These are phyloP conservation scores for Alternaria sp. DNA, from an alignment of 2,329 filamentous ascomycete genomes.

Conservation along the genomic window DNA sequence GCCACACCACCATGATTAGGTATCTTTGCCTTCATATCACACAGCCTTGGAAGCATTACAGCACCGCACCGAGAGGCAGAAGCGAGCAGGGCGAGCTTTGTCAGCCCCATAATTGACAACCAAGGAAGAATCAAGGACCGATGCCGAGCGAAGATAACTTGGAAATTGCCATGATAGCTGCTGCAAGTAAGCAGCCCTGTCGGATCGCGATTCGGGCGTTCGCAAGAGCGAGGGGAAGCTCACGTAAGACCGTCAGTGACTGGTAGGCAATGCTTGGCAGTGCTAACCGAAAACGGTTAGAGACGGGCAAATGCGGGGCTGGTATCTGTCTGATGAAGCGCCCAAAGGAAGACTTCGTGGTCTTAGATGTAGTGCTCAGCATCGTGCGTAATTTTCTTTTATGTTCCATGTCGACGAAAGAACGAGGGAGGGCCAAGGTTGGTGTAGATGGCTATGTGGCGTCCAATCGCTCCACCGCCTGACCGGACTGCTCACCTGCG, in stretches of 20 bases:
- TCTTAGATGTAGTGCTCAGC: neutral
- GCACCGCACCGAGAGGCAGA: neutral
- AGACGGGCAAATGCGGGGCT: neutral
- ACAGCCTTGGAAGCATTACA: neutral
- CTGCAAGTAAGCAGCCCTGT: constrained; percentile 5
- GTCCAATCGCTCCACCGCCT: neutral
- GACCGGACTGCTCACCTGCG: neutral
- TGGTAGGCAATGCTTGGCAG: neutral
- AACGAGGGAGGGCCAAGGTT: neutral
- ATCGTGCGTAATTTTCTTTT: neutral
- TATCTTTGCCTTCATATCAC: neutral
- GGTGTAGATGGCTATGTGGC: neutral
- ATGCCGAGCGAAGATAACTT: neutral
- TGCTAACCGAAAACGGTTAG: neutral
- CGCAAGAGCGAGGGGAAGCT: constrained; percentile 1
- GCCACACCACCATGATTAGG: neutral
- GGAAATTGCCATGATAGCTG: neutral
- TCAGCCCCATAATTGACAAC: neutral
- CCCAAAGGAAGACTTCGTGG: neutral
- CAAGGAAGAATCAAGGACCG: neutral
- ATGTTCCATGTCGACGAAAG: neutral
- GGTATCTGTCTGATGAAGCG: neutral
- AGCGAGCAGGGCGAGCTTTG: constrained; percentile 16
- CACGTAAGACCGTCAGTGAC: neutral
- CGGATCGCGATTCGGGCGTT: neutral